Base-by-base conservation (phyloP, 148 eudicot genomes). In the Arbutus unedo region DNA sequence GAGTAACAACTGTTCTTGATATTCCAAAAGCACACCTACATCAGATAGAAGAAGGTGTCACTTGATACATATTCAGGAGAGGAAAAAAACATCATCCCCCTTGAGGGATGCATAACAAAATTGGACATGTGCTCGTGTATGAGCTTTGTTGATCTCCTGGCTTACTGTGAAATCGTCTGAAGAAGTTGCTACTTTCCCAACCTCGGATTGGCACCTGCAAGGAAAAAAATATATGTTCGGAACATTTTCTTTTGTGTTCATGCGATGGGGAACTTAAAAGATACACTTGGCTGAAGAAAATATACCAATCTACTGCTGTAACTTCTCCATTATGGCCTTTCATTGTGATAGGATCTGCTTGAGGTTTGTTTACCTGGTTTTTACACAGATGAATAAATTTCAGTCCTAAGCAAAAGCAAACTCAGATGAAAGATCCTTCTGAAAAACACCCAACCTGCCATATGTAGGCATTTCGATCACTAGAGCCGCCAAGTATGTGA, bases 161-260 rank as follows among this genome's bases (percentile, higher is more conserved):
- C 94, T 91, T 87, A 96, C 99, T 60, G 98, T 91, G 85, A 86
- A 91, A 90, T 96, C 99, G 68, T 96, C 99, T 50, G 99, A 91
- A 84, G 93, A 89, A 23, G 98, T 94, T 8, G 99, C 97, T 64
- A 96, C 86, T 87, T 92, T 94, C 55, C 97, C 99, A 23, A 84
- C 85, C 84, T 93, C 98, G 41, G 90, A 89, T 81, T 80, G 85
- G 77, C 91, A 86, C 99, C 99, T 96, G 90, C 67, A 83, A 51
- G 10, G 67, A 59, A 59, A 81, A 48, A 73, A 54, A 23, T n/a
- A 21, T 66, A 83, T 14, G 10, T 23, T 45, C 55, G 31, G 78
- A 48, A 85, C 23, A 70, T 59, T 85, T 43, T 77, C 57, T 81
- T 59, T 23, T 15, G 7, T 3, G 6, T 59, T 74, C 78, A 83